Evolutionary conservation across 2,329 filamentous ascomycete genomes (phyloP), one percentile per base, ranked within the genome.

Genomic region (Sarocladium kiliense): DNA sequence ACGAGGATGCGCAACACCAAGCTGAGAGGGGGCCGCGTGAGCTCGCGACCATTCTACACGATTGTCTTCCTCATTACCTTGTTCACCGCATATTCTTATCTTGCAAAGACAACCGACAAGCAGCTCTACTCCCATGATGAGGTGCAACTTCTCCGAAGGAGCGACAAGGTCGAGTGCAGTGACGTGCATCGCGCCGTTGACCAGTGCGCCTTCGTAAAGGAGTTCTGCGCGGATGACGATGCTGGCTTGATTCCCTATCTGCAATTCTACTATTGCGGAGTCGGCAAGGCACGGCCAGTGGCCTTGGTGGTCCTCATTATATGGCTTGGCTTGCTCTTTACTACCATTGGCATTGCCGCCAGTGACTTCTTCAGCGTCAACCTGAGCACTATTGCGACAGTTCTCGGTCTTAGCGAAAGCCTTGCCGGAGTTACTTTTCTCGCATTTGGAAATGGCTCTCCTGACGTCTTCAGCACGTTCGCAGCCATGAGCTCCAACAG

Each of bases 361-460:
- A 97, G 91, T 71, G 94, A 99, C 73, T 99, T 99, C 76, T 94
- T 99, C 73, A 97, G 92, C 72, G 85, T 97, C 73, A 96, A 99
- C 66, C 80, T 99, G 32, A 94, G 89, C 70, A 97, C 94, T 12
- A 94, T 99, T 63, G 87, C 94, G 21, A 87, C 81, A 56, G 84
- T 97, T 54, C 78, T 97, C 26, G 92, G 93, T 19, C 87, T 99
- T 76, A 97, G 92, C 69, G 92, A 99, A 75, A 97, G 91, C 69
- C 80, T 99, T 71, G 91, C 94, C 0, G 94, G 94, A 34, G 95
- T 99, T 26, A 99, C 94, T 0, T 96, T 99, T 65, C 75, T 99
- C 54, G 94, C 94, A 9, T 95, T 99, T 71, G 94, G 94, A 60
- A 99, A 99, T 75, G 94, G 94, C 54, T 97, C 93, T 58, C 94